phyloP scores from a whole-genome alignment of 352 stramenopile species.

The Globisporangium carolinianum region DNA sequence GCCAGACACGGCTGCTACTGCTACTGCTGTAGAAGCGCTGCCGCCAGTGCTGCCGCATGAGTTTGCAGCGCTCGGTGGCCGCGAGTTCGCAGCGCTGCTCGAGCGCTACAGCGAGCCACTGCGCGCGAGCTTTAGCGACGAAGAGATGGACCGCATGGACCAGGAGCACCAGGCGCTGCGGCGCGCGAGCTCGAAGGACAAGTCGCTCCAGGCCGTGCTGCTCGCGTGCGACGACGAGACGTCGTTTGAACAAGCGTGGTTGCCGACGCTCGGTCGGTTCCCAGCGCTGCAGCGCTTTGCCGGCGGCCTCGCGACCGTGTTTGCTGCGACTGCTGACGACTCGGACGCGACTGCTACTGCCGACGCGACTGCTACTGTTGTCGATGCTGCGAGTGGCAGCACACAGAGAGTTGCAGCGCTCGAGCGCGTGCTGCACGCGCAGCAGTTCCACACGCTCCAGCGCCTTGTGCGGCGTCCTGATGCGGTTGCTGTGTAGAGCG shows the following conservation, averaged over 20 bases:
- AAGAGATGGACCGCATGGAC: slow-evolving; percentile 27
- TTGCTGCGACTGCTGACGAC: slow-evolving; percentile 6
- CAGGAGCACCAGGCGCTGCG: slow-evolving; percentile 29
- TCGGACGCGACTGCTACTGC: slow-evolving; percentile 2
- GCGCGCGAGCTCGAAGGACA: slow-evolving; percentile 17
- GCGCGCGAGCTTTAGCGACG: slow-evolving; percentile 17
- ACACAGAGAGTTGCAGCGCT: slow-evolving; percentile 20
- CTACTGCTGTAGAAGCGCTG: slow-evolving; percentile 1
- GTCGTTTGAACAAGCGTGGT: slow-evolving; percentile 41
- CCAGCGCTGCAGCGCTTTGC: slow-evolving; percentile 46
- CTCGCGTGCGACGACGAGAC: slow-evolving; percentile 15
- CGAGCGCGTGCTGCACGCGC: slow-evolving; percentile 28
- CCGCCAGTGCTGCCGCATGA: slow-evolving; percentile 45
- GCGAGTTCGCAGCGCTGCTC: slow-evolving; percentile 40
- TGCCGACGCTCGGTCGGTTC: slow-evolving; percentile 27
- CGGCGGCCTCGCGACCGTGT: slow-evolving; percentile 46
- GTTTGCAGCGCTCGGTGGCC: slow-evolving; percentile 32
- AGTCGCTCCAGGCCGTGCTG: slow-evolving; percentile 14
- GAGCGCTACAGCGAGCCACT: slow-evolving; percentile 23
- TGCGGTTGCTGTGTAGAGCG: too few relatives aligned
- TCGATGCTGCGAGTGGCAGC: neutral
- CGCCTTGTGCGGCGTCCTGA: slow-evolving; percentile 12
- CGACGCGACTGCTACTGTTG: slow-evolving; percentile 14
- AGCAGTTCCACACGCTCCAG: slow-evolving; percentile 24
- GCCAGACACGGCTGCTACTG: neutral